Evolutionary conservation across 1,139 yeast genomes (phyloP), one percentile per base, ranked within the genome.

Genomic region (Yamadazyma diospyri): DNA sequence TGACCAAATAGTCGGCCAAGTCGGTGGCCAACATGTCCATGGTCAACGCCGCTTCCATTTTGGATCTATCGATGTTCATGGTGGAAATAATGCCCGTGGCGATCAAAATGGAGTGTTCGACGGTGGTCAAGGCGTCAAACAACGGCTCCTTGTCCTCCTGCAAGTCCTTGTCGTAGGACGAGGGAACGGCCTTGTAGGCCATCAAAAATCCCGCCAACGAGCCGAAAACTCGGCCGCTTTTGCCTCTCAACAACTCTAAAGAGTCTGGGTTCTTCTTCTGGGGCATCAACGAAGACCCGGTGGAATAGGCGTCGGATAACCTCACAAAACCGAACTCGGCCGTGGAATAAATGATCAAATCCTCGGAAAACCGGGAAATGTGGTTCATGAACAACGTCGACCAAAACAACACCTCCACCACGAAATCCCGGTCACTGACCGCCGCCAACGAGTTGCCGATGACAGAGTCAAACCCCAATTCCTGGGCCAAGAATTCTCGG

Each of bases 21-120:
- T 92, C 99, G 16, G 99, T 92, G 12, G 98, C 98, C 51, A 92
- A 75, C 98, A 92, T 94, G 60, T 94, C 98, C 95, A 89, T 89
- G 21, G 97, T 89, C 51, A 92, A 74, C 1, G 97, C 94, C 27
- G 73, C 78, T 48, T 72, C 73, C 98, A 92, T 92, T 47, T 72
- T 81, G 38, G 75, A 80, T 44, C 76, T 72, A 48, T 82, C 73
- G 46, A 89, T 84, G 23, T 61, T 55, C 50, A 92, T 70, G 1
- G 98, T 92, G 3, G 97, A 86, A 32, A 92, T 70, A 11, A 92
- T 97, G 41, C 99, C 99, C 3, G 97, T 89, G 23, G 97, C 95
- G 52, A 92, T 92, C 46, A 86, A 72, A 30, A 89, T 74, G 1
- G 97, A 89, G 62, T 92, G 97, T 51, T 87, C 94, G 23, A 89